Conservation (phyloP, 75 land plant species). For the Pseudotsuga menziesii region DNA sequence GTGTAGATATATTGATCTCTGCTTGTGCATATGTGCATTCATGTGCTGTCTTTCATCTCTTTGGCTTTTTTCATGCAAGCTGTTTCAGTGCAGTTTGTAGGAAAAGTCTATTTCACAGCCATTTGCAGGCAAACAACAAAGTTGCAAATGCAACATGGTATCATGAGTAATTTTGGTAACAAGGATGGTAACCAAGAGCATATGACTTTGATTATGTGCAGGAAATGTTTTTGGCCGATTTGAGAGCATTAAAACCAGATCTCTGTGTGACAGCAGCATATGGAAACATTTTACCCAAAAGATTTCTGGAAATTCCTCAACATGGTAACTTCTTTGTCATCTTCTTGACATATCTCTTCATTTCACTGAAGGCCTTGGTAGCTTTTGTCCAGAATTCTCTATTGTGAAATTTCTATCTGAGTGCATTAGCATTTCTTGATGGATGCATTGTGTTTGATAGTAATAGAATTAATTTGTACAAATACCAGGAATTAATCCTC, state of each 20-base stretch:
- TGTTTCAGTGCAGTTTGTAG: not conserved
- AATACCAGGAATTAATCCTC: too few relatives aligned
- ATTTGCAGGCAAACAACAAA: not conserved
- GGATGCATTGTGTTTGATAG: too few relatives aligned
- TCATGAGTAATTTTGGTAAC: not conserved
- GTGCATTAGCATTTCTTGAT: too few relatives aligned
- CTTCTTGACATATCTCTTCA: too few relatives aligned
- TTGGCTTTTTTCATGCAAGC: not conserved
- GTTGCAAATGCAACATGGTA: not conserved
- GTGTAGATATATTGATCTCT: too few relatives aligned
- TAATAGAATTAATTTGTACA: too few relatives aligned
- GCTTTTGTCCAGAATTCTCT: too few relatives aligned
- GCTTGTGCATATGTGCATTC: too few relatives aligned
- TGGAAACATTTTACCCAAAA: constrained; percentile 90
- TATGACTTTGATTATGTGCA: constrained; percentile 23
- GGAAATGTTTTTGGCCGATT: constrained; percentile 65
- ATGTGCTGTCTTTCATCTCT: not conserved
- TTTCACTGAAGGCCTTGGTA: too few relatives aligned
- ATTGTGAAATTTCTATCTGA: too few relatives aligned
- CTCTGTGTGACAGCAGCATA: constrained; percentile 97
- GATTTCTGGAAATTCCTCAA: constrained; percentile 80
- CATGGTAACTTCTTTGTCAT: constrained; percentile 33
- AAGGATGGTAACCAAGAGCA: not conserved
- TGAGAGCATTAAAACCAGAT: constrained; percentile 72
- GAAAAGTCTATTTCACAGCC: constrained; percentile 1